A percentile compares a stretch with the other conserved stretches of the same genome.
Evolutionary conservation across 805 yeast genomes (phyloP).

Genomic region (Spathaspora boniae): DNA sequence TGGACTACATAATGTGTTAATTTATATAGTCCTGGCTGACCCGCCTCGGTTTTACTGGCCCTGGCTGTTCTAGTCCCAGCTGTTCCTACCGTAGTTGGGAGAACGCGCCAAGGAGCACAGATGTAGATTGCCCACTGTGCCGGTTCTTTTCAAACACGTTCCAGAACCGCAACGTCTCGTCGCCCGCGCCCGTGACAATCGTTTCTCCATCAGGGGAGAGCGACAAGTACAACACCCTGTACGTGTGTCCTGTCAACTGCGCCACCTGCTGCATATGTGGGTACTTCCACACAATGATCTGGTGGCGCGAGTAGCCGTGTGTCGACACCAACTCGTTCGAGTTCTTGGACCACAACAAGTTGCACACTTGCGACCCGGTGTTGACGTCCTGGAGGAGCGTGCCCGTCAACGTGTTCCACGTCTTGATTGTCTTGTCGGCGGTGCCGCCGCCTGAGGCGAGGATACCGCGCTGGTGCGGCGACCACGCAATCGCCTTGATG

Average conservation of each 20-base stretch:
- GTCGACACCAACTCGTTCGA: slow-evolving; percentile 91
- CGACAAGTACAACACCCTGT: slow-evolving; percentile 83
- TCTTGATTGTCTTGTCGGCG: slow-evolving; percentile 82
- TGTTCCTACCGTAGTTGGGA: slow-evolving; percentile 59
- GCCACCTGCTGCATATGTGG: slow-evolving; percentile 92
- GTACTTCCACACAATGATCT: slow-evolving; percentile 90
- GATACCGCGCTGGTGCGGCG: slow-evolving; percentile 93
- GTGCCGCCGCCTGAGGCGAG: slow-evolving; percentile 97
- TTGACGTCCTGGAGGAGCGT: slow-evolving; percentile 72
- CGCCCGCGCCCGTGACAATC: slow-evolving; percentile 97
- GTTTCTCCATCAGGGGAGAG: slow-evolving; percentile 96
- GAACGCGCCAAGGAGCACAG: slow-evolving; percentile 69
- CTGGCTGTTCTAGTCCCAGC: not conserved
- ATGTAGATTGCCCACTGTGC: slow-evolving; percentile 53
- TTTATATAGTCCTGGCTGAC: slow-evolving; percentile 2
- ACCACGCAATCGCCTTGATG: slow-evolving; percentile 95
- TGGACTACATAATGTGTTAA: slow-evolving; percentile 1
- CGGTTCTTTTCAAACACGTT: slow-evolving; percentile 81
- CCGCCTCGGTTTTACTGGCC: not conserved
- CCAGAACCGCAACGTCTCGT: slow-evolving; percentile 95
- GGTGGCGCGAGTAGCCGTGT: slow-evolving; percentile 90
- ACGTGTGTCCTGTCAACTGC: slow-evolving; percentile 90
- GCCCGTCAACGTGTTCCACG: slow-evolving; percentile 90
- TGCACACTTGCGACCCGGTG: slow-evolving; percentile 96
- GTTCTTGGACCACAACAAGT: slow-evolving; percentile 87